phyloP scores from a whole-genome alignment of 768 basidiomycete species.

The Rhodotorula diobovata region DNA sequence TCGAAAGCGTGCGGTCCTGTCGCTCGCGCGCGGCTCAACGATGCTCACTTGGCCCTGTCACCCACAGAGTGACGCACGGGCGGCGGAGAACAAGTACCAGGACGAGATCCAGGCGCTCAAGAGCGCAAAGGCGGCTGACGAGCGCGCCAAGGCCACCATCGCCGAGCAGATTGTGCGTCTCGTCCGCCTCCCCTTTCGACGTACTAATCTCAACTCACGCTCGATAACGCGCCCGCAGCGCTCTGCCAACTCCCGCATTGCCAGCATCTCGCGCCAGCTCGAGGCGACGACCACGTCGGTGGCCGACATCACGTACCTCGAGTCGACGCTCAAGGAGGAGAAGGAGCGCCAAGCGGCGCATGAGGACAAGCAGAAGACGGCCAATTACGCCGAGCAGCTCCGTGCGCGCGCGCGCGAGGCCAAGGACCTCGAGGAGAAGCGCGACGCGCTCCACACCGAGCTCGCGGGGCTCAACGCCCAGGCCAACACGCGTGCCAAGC shows the following conservation, averaged over 20 bases:
- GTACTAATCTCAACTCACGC: neutral
- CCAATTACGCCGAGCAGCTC: slow-evolving; percentile 13
- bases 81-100: slow-evolving; percentile 54
- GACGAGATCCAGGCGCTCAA: slow-evolving; percentile 58
- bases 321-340: slow-evolving; percentile 53
- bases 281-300: slow-evolving; percentile 47
- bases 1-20: neutral
- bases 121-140: slow-evolving; percentile 52
- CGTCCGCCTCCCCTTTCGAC: too few relatives aligned
- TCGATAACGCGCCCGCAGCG: slow-evolving; percentile 26
- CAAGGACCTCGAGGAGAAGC: slow-evolving; percentile 62
- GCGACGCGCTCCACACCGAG: slow-evolving; percentile 68
- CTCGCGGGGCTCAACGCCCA: slow-evolving; percentile 68
- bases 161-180: slow-evolving; percentile 47
- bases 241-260: slow-evolving; percentile 45
- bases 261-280: slow-evolving; percentile 44
- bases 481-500: slow-evolving; percentile 70
- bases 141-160: slow-evolving; percentile 43
- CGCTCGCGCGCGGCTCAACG: neutral
- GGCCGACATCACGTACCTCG: slow-evolving; percentile 50
- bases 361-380: slow-evolving; percentile 19
- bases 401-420: slow-evolving; percentile 46
- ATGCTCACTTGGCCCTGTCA: neutral
- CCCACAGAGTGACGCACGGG: slow-evolving; percentile 44
- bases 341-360: slow-evolving; percentile 24